Evolutionary conservation across 306 rosid genomes (phyloP).

Genomic region (Prunus dulcis): DNA sequence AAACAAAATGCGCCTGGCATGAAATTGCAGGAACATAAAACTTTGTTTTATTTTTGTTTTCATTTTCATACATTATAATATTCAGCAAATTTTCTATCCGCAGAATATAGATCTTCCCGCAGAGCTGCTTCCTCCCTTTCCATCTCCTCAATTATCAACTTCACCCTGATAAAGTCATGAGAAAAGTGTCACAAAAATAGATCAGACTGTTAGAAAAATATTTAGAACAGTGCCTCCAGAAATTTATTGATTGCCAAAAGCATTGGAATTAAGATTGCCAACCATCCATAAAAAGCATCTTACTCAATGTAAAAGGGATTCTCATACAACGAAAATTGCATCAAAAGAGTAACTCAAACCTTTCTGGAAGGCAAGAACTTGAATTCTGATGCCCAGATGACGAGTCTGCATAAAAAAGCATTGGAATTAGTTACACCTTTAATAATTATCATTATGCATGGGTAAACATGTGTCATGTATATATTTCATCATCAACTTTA

Average conservation of each 20-base stretch:
- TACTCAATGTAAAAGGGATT: not conserved
- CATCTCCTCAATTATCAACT: slow-evolving; percentile 89
- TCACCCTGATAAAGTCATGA: slow-evolving; percentile 54
- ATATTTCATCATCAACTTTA: not conserved
- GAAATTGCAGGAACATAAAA: not conserved
- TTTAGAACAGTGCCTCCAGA: not conserved
- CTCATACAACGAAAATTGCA: not conserved
- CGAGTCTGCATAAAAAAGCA: slow-evolving; percentile 48
- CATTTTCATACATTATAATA: slow-evolving; percentile 65
- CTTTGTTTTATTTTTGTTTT: not conserved
- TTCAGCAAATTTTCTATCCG: slow-evolving; percentile 96
- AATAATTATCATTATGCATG: not conserved
- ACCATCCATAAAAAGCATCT: not conserved
- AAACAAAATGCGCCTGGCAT: slow-evolving; percentile 6
- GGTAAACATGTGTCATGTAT: not conserved
- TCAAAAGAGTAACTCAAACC: slow-evolving; percentile 41
- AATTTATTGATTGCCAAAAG: not conserved
- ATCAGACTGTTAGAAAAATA: not conserved
- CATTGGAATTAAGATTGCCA: not conserved
- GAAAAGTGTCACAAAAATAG: slow-evolving; percentile 10
- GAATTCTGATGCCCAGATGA: slow-evolving; percentile 77
- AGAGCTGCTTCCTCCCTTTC: slow-evolving; percentile 91
- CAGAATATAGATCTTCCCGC: slow-evolving; percentile 79
- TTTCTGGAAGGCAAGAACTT: slow-evolving; percentile 88
- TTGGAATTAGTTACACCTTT: not conserved